Base-by-base conservation (phyloP, 208 protist species). In the Angomonas ambiguus region DNA sequence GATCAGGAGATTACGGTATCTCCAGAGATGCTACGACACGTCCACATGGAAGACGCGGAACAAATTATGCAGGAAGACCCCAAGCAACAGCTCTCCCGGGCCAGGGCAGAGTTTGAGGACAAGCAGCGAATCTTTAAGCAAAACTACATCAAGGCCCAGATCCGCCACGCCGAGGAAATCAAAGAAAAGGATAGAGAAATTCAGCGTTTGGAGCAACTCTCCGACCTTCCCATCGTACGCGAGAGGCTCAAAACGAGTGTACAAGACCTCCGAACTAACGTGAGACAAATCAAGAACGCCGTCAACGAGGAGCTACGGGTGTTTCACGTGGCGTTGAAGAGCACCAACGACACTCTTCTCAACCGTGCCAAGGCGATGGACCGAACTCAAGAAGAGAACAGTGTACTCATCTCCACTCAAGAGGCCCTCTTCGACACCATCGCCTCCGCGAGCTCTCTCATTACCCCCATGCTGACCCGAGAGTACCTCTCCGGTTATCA, bases 401-500 rank as follows among this genome's bases (percentile, higher is more conserved):
- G 79, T 6, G 35, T 56, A 8, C 77, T 95, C 31, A 74, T 68
- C 51, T 71, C 55, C 62, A 79, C 83, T 25, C 72, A 85, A 28
- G 75, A 70, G 49, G 85, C 85, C 1, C 61, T 78, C 34, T 73
- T 65, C 10, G 85, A 93, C 58, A 30, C 91, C 13, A 79, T 95
- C 53, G 79, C 77, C 25, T 89, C 87, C 11, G 85, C 79, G 33
- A 71, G 53, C 32, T 68, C 76, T 22, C 71, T 95, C 34, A 61
- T 95, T 28, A 8, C 83, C 4, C 90, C 90, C 18, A 95, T 95
- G 90, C 66, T 93, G 28, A 86, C 85, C 20, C 77, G 30, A 31
- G 87, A 93, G 67, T 95, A 95, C 74, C 69, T 61, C 20, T 80
- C 76, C 41, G 90, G 90, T 41, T 95, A 93, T 62, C 90, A 95